Conservation (phyloP, 2,329 filamentous ascomycete genomes). For the Exophiala oligosperma region DNA sequence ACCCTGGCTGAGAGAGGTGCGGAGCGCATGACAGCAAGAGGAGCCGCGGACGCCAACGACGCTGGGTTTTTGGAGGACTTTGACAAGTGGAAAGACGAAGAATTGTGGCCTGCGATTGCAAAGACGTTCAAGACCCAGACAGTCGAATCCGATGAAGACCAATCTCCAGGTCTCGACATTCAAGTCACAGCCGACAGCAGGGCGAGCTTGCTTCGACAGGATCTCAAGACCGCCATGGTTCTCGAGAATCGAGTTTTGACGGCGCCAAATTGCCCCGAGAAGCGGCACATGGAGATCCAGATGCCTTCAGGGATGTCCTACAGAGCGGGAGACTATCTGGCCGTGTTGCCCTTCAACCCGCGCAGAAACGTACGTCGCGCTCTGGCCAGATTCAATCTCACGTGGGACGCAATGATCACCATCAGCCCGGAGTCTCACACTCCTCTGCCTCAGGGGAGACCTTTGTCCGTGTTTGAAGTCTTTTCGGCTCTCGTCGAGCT, state of each 20-base stretch:
- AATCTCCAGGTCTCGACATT: conserved; percentile 46
- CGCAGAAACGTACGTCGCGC: conserved; percentile 61
- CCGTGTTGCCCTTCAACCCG: conserved; percentile 70
- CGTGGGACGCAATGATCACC: conserved; percentile 67
- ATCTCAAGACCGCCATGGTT: conserved; percentile 62
- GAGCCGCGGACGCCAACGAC: conserved; percentile 55
- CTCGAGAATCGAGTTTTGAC: conserved; percentile 55
- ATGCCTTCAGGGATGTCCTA: conserved; percentile 68
- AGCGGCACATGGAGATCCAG: conserved; percentile 66
- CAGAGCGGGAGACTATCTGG: conserved; percentile 72
- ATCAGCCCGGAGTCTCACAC: conserved; percentile 55
- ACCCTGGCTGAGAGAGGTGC: conserved; percentile 54
- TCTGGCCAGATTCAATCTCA: conserved; percentile 63
- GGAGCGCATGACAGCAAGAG: conserved; percentile 48
- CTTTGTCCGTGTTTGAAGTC: conserved; percentile 64
- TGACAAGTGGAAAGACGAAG: conserved; percentile 65
- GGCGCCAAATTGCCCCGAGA: conserved; percentile 52
- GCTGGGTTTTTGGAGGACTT: conserved; percentile 69
- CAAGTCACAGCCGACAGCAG: conserved; percentile 53
- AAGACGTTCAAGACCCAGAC: conserved; percentile 28
- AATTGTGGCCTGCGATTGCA: conserved; percentile 53
- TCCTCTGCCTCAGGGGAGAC: conserved; percentile 54
- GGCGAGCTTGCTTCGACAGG: conserved; percentile 58
- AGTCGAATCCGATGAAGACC: conserved; percentile 1
- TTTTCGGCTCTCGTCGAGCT: conserved; percentile 72